Evolutionary conservation across 176 grass and related monocot species (phyloP).

Genomic region (Carex littledalei): DNA sequence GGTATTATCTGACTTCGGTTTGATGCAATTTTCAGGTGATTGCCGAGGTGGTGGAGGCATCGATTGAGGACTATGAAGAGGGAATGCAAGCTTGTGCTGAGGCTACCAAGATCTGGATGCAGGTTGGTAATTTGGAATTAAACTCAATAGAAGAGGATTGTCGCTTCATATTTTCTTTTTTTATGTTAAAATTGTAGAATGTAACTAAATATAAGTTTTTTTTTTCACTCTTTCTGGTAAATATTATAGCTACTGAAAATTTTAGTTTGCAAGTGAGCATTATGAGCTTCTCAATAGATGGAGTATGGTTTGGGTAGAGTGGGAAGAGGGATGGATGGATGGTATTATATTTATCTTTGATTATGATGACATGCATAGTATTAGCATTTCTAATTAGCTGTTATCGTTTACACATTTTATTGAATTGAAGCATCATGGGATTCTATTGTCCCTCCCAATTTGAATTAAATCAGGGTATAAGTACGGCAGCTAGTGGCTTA

Average conservation of each 20-base stretch:
- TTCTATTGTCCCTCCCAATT: neutral
- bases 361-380: neutral
- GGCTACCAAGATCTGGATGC: conserved; percentile 89
- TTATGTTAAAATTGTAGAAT: neutral
- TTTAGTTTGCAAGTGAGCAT: neutral
- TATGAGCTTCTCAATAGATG: neutral
- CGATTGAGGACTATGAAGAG: conserved; percentile 66
- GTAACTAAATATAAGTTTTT: neutral
- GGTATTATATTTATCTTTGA: neutral
- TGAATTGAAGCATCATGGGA: neutral
- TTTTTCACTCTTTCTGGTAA: neutral
- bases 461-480: neutral
- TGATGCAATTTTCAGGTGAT: conserved; percentile 51
- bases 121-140: conserved; percentile 19
- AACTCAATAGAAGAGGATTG: neutral
- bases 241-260: neutral
- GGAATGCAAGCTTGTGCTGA: conserved; percentile 70
- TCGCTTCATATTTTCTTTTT: neutral
- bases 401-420: neutral
- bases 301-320: neutral
- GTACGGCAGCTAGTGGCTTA: neutral
- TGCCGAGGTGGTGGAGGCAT: conserved; percentile 84
- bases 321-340: neutral
- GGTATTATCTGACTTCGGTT: neutral
- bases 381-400: neutral